phyloP scores from a whole-genome alignment of 2,329 filamentous ascomycete species.

The Paracamarosporium sp. region DNA sequence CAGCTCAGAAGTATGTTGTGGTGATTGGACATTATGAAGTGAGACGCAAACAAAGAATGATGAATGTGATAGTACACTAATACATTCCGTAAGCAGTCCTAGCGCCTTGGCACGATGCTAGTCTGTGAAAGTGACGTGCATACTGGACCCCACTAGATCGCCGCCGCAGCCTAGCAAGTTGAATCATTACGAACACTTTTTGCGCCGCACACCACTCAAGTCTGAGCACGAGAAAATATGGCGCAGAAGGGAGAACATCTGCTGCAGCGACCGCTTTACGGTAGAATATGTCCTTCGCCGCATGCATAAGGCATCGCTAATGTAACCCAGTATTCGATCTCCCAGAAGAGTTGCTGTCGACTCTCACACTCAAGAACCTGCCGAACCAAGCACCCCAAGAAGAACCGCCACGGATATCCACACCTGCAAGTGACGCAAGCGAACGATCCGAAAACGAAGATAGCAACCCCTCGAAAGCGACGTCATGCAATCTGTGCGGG shows the following conservation, averaged over 20 bases:
- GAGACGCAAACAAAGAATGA: neutral
- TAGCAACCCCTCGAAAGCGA: slow-evolving; percentile 61
- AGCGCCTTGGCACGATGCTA: slow-evolving; percentile 3
- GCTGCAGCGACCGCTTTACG: slow-evolving; percentile 48
- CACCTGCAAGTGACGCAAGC: slow-evolving; percentile 25
- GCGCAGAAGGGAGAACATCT: slow-evolving; percentile 39
- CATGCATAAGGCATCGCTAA: slow-evolving; percentile 16
- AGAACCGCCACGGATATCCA: slow-evolving; percentile 14
- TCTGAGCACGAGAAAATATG: slow-evolving; percentile 19
- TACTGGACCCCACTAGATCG: neutral
- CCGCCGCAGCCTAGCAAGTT: slow-evolving; percentile 2
- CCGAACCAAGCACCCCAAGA: slow-evolving; percentile 25
- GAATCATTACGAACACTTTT: neutral
- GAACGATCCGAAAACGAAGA: slow-evolving; percentile 47
- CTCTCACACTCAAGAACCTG: slow-evolving; percentile 64
- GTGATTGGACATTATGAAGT: neutral
- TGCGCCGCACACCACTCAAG: neutral
- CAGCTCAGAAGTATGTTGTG: neutral
- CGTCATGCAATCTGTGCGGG: slow-evolving; percentile 81
- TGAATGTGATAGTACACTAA: slow-evolving; percentile 1
- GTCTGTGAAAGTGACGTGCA: slow-evolving; percentile 10
- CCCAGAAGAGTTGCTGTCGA: slow-evolving; percentile 73
- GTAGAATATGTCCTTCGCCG: slow-evolving; percentile 19
- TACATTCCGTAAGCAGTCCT: neutral
- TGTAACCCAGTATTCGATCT: slow-evolving; percentile 76